Conservation (phyloP, 768 basidiomycete species). For the Amanita molliuscula region DNA sequence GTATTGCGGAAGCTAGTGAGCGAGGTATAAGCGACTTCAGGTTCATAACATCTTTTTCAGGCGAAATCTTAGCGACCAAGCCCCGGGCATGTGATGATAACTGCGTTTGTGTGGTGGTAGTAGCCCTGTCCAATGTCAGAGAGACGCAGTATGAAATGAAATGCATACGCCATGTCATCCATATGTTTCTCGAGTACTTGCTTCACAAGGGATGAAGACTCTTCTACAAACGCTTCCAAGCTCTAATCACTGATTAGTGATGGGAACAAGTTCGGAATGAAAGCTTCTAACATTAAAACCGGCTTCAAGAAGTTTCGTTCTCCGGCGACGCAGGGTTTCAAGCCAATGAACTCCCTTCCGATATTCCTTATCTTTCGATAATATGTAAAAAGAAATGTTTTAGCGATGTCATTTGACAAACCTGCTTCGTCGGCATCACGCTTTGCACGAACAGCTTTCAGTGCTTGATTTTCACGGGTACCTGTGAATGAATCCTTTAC, state of each 20-base stretch:
- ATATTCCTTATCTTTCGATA: slow-evolving; percentile 71
- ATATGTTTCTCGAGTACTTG: slow-evolving; percentile 59
- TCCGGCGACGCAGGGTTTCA: slow-evolving; percentile 78
- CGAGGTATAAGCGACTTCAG: slow-evolving; percentile 48
- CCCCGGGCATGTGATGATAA: slow-evolving; percentile 55
- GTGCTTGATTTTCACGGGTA: slow-evolving; percentile 49
- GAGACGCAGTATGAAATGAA: neutral
- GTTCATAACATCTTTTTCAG: slow-evolving; percentile 57
- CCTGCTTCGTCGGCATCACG: slow-evolving; percentile 89
- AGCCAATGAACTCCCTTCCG: slow-evolving; percentile 84
- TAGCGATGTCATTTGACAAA: slow-evolving; percentile 18
- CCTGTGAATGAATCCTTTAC: slow-evolving; percentile 51
- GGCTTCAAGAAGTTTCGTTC: slow-evolving; percentile 73
- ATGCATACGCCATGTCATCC: slow-evolving; percentile 65
- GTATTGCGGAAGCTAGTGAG: slow-evolving; percentile 53
- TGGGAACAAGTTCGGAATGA: neutral
- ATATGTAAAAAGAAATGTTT: neutral
- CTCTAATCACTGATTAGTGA: slow-evolving; percentile 36
- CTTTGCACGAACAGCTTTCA: slow-evolving; percentile 74
- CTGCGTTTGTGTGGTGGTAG: slow-evolving; percentile 65
- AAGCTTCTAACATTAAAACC: slow-evolving; percentile 59
- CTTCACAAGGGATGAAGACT: slow-evolving; percentile 57
- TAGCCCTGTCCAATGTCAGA: slow-evolving; percentile 42
- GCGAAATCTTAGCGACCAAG: slow-evolving; percentile 55
- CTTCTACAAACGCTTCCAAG: slow-evolving; percentile 68